phyloP scores from a whole-genome alignment of 371 early-diverging fungal species.

The Mucor velutinosus region DNA sequence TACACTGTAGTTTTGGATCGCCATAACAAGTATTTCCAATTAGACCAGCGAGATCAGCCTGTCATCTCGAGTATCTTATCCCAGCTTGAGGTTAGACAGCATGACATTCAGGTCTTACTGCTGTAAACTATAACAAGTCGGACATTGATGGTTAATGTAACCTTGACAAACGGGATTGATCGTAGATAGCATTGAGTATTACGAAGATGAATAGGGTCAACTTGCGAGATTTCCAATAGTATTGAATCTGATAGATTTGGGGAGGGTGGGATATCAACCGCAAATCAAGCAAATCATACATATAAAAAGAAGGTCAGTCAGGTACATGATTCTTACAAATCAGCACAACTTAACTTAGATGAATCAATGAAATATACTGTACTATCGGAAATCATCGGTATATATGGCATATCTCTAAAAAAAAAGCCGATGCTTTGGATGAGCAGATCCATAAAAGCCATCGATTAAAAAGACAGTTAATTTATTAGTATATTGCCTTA shows the following conservation, averaged over 20 bases:
- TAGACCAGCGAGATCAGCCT: not conserved
- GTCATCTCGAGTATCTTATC: not conserved
- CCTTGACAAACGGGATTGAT: not conserved
- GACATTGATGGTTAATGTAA: not conserved
- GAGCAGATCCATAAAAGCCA: not conserved
- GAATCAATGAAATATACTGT: too few species aligned
- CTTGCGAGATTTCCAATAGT: not conserved
- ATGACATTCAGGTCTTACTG: not conserved
- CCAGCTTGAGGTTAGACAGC: not conserved
- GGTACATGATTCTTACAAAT: not conserved
- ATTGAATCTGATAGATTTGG: not conserved
- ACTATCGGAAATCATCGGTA: too few species aligned
- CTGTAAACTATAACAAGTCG: not conserved
- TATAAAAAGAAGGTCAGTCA: not conserved
- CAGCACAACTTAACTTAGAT: not conserved
- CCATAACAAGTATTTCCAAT: not conserved
- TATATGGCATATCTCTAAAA: too few species aligned
- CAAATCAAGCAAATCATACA: not conserved
- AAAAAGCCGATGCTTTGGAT: too few species aligned
- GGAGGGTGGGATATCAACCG: not conserved
- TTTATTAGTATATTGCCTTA: too few species aligned
- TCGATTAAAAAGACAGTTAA: too few species aligned
- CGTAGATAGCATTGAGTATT: not conserved
- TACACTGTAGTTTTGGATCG: not conserved
- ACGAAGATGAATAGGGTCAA: not conserved